Evolutionary conservation across 1,284 basidiomycete genomes (phyloP), one percentile per base, ranked within the genome.

Genomic region (Boletellus sp.): DNA sequence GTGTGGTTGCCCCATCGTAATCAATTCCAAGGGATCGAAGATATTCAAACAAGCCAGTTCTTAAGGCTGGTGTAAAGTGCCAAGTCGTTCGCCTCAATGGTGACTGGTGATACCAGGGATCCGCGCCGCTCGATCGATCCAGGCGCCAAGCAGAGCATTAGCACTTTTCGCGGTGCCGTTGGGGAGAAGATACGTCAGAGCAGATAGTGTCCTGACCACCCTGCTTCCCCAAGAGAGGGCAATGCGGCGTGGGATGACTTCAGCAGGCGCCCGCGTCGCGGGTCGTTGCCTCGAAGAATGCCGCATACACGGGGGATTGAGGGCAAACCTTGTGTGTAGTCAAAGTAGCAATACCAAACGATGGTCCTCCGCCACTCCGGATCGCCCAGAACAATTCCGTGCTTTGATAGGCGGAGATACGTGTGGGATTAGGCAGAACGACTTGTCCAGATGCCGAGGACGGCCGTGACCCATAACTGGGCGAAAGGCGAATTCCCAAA

Each of bases 361-460:
- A n/a, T n/a, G n/a, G n/a, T n/a, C n/a, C n/a, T n/a, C n/a, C n/a
- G n/a, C 76, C 76, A 5, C 74, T 76, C 17, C 73, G 68, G 33
- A 77, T 58, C 0, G 74, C 74, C 69, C 73, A 77, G 61, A 76
- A 79, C 5, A 23, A 39, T 17, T 52, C 46, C 5, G 38, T 33
- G 16, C 47, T 35, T 60, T 22, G 44, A 20, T 49, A 16, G 9
- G 26, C 22, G 9, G 39, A 47, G 19, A 50, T 32, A n/a, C 48
- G 38, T 2, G 34, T 37, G 9, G 38, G 36, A 14, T 43, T 52
- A 25, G 43, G 36, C 8, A 44, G 42, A 8, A 54, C 47, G 10
- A n/a, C n/a, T n/a, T n/a, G n/a, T n/a, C n/a, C n/a, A n/a, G n/a
- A n/a, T n/a, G n/a, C n/a, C n/a, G n/a, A n/a, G n/a, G n/a, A n/a